These are phyloP conservation scores for Leishmania braziliensis DNA, from an alignment of 208 protist species.

Conservation along the genomic window DNA sequence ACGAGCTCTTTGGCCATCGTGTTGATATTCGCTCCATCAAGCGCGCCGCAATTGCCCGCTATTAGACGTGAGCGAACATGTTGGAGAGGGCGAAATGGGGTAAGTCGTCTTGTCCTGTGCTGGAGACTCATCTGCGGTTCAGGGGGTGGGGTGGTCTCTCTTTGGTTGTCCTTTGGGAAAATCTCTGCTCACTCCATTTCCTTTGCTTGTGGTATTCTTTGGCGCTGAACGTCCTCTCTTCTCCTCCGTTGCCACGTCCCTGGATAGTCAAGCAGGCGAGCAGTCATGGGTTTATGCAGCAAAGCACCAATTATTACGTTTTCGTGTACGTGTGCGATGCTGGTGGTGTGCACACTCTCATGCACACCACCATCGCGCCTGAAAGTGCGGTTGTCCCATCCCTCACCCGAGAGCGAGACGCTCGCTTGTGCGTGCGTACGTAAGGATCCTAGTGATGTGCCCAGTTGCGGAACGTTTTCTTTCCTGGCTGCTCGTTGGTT, in stretches of 20 bases:
- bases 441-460: too few relatives aligned
- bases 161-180: not conserved
- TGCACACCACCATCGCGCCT: not conserved
- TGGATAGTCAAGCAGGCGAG: not conserved
- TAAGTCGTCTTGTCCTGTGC: not conserved
- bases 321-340: not conserved
- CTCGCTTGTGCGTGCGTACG: not conserved
- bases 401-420: not conserved
- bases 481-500: too few relatives aligned
- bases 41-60: constrained; percentile 83
- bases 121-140: not conserved
- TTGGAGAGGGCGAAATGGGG: not conserved
- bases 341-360: not conserved
- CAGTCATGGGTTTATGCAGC: not conserved
- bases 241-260: not conserved
- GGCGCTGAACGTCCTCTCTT: not conserved
- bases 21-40: constrained; percentile 91
- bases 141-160: not conserved
- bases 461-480: too few relatives aligned
- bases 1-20: constrained; percentile 98
- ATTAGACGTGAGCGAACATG: constrained; percentile 42
- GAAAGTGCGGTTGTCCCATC: not conserved
- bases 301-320: not conserved
- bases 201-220: not conserved
- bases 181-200: not conserved